Evolutionary conservation across 495 filamentous ascomycete genomes (phyloP).

Genomic region (Articulospora tetracladia): DNA sequence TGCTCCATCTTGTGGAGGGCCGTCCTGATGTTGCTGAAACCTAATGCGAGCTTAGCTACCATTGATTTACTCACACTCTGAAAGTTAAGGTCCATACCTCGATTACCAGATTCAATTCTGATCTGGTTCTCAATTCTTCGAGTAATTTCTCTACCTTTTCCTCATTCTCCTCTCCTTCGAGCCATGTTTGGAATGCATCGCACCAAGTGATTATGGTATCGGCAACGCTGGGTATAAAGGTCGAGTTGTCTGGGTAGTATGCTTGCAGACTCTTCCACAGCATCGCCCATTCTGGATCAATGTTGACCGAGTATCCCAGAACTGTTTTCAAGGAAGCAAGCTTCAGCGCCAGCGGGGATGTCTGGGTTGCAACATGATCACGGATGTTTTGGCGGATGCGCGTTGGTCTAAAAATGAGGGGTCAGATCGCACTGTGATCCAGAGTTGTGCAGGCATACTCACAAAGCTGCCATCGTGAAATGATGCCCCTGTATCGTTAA

Average conservation of each 20-base stretch:
- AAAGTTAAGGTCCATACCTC: slow-evolving; percentile 4
- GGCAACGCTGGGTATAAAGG: slow-evolving; percentile 15
- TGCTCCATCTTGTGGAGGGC: slow-evolving; percentile 11
- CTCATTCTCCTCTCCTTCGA: slow-evolving; percentile 18
- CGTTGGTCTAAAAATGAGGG: slow-evolving; percentile 6
- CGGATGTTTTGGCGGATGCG: slow-evolving; percentile 19
- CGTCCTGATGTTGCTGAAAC: slow-evolving; percentile 11
- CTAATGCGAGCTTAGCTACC: background rate
- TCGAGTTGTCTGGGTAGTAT: slow-evolving; percentile 13
- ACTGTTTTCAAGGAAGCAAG: background rate
- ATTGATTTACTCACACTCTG: background rate
- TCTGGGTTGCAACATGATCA: slow-evolving; percentile 14
- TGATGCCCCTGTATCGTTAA: background rate
- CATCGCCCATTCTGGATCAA: slow-evolving; percentile 25
- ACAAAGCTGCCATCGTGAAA: slow-evolving; percentile 11
- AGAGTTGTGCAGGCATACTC: background rate
- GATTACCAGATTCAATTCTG: slow-evolving; percentile 10
- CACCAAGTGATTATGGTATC: slow-evolving; percentile 16
- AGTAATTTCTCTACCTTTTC: slow-evolving; percentile 19
- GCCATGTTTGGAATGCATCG: slow-evolving; percentile 18
- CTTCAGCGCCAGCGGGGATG: slow-evolving; percentile 1
- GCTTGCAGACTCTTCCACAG: slow-evolving; percentile 19
- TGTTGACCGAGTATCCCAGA: slow-evolving; percentile 14
- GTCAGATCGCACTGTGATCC: background rate
- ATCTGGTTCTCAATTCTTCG: slow-evolving; percentile 8